Evolutionary conservation across 2,329 filamentous ascomycete genomes (phyloP).

Genomic region (Ceratocystis huliohia): DNA sequence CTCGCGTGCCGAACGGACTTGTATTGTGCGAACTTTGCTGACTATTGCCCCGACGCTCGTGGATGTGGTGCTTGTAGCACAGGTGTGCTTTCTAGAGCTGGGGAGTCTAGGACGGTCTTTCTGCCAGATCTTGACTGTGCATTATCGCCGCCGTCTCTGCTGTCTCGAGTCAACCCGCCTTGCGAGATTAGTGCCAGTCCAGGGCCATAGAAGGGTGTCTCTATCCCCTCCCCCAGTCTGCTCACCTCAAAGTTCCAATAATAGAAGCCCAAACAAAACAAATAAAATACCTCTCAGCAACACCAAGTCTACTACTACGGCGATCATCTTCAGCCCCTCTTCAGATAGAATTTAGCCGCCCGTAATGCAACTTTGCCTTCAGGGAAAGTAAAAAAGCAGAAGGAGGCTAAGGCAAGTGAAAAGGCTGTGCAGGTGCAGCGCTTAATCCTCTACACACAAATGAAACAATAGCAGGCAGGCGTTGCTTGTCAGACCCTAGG

Average conservation of each 20-base stretch:
- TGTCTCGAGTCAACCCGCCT: too few species aligned
- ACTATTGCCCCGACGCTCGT: not conserved
- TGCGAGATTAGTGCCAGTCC: too few species aligned
- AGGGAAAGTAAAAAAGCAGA: not conserved
- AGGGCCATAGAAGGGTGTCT: too few species aligned
- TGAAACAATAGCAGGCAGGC: not conserved
- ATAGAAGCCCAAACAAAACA: not conserved
- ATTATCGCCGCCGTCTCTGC: too few species aligned
- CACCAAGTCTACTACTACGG: not conserved
- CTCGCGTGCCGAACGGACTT: not conserved
- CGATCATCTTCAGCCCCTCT: not conserved
- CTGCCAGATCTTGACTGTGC: not conserved
- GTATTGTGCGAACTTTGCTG: not conserved
- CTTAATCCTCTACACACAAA: slow-evolving; percentile 5
- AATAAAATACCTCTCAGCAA: not conserved
- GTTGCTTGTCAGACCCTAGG: not conserved
- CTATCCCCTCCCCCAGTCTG: too few species aligned
- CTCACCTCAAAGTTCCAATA: not conserved
- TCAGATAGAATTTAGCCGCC: not conserved
- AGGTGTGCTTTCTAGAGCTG: not conserved
- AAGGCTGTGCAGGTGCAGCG: not conserved
- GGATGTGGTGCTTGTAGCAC: not conserved
- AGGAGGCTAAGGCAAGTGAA: not conserved
- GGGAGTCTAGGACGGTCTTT: not conserved
- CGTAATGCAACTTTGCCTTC: not conserved